Conservation (phyloP, 2,329 filamentous ascomycete species). For the Fusarium sp. region DNA sequence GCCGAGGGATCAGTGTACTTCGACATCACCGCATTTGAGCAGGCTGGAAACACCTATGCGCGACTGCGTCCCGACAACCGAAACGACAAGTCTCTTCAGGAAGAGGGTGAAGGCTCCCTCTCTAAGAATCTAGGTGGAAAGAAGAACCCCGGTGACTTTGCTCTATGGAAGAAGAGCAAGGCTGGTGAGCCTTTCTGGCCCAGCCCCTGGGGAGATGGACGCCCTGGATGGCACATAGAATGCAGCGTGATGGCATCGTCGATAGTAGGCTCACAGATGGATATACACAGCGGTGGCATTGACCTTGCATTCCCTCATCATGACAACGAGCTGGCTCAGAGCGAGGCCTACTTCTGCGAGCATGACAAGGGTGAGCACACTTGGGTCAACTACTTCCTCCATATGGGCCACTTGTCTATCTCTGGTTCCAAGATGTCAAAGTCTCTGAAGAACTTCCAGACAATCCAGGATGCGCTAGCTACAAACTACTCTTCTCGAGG, state of each 20-base stretch:
- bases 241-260: constrained; percentile 97
- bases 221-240: constrained; percentile 97
- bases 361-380: constrained; percentile 70
- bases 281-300: constrained; percentile 93
- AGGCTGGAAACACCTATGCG: constrained; percentile 87
- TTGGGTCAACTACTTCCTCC: constrained; percentile 96
- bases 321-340: constrained; percentile 93
- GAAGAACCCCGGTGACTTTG: constrained; percentile 86
- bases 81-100: constrained; percentile 85
- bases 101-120: constrained; percentile 91
- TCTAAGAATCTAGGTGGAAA: constrained; percentile 76
- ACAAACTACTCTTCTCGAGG: constrained; percentile 81
- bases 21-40: constrained; percentile 89
- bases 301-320: constrained; percentile 94
- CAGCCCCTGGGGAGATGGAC: constrained; percentile 87
- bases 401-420: constrained; percentile 92
- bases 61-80: constrained; percentile 87
- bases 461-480: constrained; percentile 85
- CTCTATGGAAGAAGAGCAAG: constrained; percentile 93
- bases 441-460: constrained; percentile 95
- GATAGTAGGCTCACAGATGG: constrained; percentile 86
- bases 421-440: constrained; percentile 97
- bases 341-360: constrained; percentile 83
- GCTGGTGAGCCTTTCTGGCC: constrained; percentile 92
- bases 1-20: constrained; percentile 93